phyloP scores from a whole-genome alignment of 1,284 basidiomycete species.

The Irpex sp. region DNA sequence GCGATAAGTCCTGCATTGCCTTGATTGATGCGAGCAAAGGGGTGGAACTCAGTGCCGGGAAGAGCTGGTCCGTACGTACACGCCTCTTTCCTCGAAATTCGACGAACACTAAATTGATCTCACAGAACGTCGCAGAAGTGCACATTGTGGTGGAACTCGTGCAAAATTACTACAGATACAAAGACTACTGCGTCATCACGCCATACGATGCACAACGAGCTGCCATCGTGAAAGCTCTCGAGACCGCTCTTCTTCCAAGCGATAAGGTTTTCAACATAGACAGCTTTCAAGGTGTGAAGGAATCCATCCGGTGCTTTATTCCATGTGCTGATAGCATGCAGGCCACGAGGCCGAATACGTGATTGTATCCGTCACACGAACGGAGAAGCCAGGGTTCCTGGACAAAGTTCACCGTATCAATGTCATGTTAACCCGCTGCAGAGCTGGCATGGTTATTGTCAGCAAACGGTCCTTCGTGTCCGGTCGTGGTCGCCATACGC shows the following conservation, averaged over 20 bases:
- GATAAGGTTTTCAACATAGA: slow-evolving; percentile 42
- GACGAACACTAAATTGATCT: background rate
- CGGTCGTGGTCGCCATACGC: slow-evolving; percentile 23
- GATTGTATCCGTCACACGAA: slow-evolving; percentile 41
- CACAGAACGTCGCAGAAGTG: slow-evolving; percentile 41
- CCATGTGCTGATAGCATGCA: slow-evolving; percentile 11
- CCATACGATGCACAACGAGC: slow-evolving; percentile 46
- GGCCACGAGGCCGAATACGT: slow-evolving; percentile 43
- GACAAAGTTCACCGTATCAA: slow-evolving; percentile 35
- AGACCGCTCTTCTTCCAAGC: slow-evolving; percentile 30
- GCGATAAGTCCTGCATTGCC: slow-evolving; percentile 20
- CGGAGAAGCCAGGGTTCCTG: slow-evolving; percentile 40
- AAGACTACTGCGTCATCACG: slow-evolving; percentile 40
- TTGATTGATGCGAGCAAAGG: slow-evolving; percentile 41
- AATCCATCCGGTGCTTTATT: background rate
- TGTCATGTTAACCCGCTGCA: slow-evolving; percentile 45
- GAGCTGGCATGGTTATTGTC: slow-evolving; percentile 39
- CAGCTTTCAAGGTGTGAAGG: slow-evolving; percentile 40
- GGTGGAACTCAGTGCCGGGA: slow-evolving; percentile 31
- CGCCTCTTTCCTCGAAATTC: background rate
- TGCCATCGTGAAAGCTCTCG: slow-evolving; percentile 31
- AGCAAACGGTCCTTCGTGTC: slow-evolving; percentile 33
- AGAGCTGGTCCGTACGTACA: slow-evolving; percentile 39
- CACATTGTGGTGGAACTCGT: slow-evolving; percentile 36
- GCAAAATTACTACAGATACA: slow-evolving; percentile 30